Evolutionary conservation across 768 basidiomycete species (phyloP).

Genomic region (Glaciozyma martinii): DNA sequence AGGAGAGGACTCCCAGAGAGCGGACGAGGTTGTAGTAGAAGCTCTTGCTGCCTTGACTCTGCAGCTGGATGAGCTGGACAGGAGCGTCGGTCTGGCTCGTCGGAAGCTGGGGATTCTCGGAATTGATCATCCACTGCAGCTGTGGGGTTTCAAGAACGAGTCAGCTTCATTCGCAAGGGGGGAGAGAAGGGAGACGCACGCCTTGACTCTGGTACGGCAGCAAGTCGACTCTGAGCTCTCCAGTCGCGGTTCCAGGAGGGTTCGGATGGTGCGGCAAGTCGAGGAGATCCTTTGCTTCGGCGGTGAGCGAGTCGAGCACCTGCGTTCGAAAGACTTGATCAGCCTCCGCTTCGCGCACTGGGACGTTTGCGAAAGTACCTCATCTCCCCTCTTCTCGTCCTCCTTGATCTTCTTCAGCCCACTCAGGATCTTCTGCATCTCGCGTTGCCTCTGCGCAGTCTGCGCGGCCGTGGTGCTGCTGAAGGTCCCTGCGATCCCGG

Average conservation of each 20-base stretch:
- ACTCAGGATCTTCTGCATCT: background rate
- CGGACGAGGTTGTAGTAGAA: background rate
- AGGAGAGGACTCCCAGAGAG: too few species aligned
- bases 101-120: background rate
- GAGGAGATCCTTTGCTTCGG: background rate
- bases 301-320: background rate
- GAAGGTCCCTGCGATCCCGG: background rate
- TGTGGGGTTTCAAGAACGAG: too few species aligned
- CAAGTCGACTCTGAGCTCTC: constrained; percentile 1
- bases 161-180: too few species aligned
- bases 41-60: background rate
- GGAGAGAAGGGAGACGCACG: background rate
- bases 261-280: background rate
- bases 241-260: background rate
- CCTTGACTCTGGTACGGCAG: background rate
- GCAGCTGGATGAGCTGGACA: background rate
- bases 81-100: background rate
- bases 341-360: background rate
- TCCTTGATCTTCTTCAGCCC: background rate
- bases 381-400: background rate
- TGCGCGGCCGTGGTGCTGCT: background rate
- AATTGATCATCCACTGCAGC: background rate
- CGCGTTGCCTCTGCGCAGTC: background rate
- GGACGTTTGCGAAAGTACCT: background rate
- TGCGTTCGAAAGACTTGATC: background rate